Evolutionary conservation across 2,329 filamentous ascomycete species (phyloP), one percentile per base, ranked within the genome.

Genomic region (Fusarium pininemorale): DNA sequence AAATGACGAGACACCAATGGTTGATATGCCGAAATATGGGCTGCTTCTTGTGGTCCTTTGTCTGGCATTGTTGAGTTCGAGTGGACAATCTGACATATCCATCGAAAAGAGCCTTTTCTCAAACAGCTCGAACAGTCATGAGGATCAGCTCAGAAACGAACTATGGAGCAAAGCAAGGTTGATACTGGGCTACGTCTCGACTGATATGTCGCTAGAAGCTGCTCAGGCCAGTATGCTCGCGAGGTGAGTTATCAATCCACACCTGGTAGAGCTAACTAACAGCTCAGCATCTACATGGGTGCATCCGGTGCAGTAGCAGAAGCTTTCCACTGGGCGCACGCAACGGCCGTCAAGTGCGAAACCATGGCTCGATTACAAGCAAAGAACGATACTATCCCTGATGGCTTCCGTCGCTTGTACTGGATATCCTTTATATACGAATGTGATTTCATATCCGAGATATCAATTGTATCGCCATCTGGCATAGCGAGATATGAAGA

Each of bases 401-500:
- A 81, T 28, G 55, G 72, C 0, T 79, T 81, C 39, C 55, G 77
- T 1, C 73, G 79, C 5, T 30, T 81, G 6, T 81, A 77, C 32
- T 81, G 79, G 79, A 69, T 81, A 7, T 75, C 77, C 2, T 79
- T 79, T 14, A 79, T 81, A 7, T 77, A 76, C 44, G 79, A 81
- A 35, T 79, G 79, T 1, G 79, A 81, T 37, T 81, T 80, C 35
- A 73, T 78, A 13, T 80, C 79, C 0, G 79, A 80, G 54, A 72
- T 81, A 24, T 80, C 79, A 0, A 66, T 79, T 4, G 72, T 66
- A 1, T 70, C 79, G 1, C 79, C 79, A 0, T 81, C 79, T 13
- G 79, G 79, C 7, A 80, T 81, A 35, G 73, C 77, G 0, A 66
- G 75, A 30, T 81, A 77, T n/a, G 79, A 81, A 39, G 78, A 81